Conservation (phyloP, 2,329 filamentous ascomycete species). For the Karstenula rhodostoma region DNA sequence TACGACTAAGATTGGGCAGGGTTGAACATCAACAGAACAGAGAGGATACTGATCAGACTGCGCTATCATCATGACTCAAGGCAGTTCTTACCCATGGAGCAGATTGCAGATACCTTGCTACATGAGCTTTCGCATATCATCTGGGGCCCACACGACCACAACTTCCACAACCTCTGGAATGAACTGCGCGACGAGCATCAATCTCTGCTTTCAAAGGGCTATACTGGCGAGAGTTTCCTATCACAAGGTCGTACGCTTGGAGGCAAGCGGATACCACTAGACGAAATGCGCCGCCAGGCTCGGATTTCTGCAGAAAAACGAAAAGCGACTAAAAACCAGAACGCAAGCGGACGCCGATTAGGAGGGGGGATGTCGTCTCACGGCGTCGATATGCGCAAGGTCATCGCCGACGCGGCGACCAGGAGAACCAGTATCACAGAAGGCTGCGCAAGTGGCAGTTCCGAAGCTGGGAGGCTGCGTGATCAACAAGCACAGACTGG, state of each 20-base stretch:
- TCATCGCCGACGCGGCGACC: conserved; percentile 76
- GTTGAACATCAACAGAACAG: conserved; percentile 78
- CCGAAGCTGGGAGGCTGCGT: conserved; percentile 71
- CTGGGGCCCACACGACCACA: conserved; percentile 80
- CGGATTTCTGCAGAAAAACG: conserved; percentile 78
- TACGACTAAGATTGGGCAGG: conserved; percentile 52
- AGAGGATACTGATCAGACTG: conserved; percentile 82
- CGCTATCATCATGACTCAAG: conserved; percentile 76
- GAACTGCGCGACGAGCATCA: conserved; percentile 87
- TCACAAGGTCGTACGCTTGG: conserved; percentile 78
- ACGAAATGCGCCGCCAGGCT: conserved; percentile 78
- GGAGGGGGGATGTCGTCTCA: conserved; percentile 68
- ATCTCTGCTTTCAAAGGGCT: conserved; percentile 78
- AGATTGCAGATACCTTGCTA: conserved; percentile 88
- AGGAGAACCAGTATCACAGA: conserved; percentile 69
- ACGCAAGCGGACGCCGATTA: conserved; percentile 77
- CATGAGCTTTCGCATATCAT: conserved; percentile 93
- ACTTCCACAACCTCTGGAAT: conserved; percentile 88
- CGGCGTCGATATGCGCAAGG: conserved; percentile 73
- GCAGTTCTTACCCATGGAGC: conserved; percentile 81
- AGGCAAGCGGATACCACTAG: conserved; percentile 61
- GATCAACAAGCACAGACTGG: conserved; percentile 73
- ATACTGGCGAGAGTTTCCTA: conserved; percentile 89
- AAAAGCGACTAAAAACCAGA: conserved; percentile 63
- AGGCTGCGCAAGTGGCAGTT: conserved; percentile 78